Conservation (phyloP, 768 basidiomycete species). For the Lepiota subincarnata region DNA sequence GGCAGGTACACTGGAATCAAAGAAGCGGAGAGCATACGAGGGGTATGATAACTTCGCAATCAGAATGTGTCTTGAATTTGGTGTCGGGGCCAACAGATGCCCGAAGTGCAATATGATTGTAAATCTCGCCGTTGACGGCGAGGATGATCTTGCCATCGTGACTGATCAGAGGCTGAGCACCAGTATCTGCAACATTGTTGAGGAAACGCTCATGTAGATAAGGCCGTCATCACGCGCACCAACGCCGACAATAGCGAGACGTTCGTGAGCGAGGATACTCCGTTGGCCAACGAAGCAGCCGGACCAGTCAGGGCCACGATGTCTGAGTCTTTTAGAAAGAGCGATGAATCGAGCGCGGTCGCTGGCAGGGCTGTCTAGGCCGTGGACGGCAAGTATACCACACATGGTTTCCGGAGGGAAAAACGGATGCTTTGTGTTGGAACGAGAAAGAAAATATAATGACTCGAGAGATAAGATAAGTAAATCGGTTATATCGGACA, state of each 20-base stretch:
- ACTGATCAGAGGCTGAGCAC: slow-evolving; percentile 90
- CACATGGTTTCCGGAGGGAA: slow-evolving; percentile 57
- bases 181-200: slow-evolving; percentile 61
- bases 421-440: slow-evolving; percentile 10
- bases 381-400: slow-evolving; percentile 86
- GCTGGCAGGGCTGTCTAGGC: slow-evolving; percentile 62
- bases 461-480: slow-evolving; percentile 14
- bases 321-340: slow-evolving; percentile 84
- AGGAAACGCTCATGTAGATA: not conserved
- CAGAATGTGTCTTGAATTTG: slow-evolving; percentile 95
- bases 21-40: slow-evolving; percentile 45
- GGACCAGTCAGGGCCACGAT: slow-evolving; percentile 98
- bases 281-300: slow-evolving; percentile 87
- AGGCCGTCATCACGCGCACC: slow-evolving; percentile 47
- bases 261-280: slow-evolving; percentile 87
- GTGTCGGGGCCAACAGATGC: slow-evolving; percentile 57
- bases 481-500: slow-evolving; percentile 8
- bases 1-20: not conserved
- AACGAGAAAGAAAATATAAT: slow-evolving; percentile 12
- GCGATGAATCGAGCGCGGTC: slow-evolving; percentile 77
- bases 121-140: slow-evolving; percentile 98
- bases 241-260: slow-evolving; percentile 96
- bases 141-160: slow-evolving; percentile 81
- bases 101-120: slow-evolving; percentile 88
- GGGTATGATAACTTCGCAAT: slow-evolving; percentile 96